These are phyloP conservation scores for Ceratorhiza oryzae-sativae DNA, from an alignment of 1,284 basidiomycete species.

Conservation along the genomic window DNA sequence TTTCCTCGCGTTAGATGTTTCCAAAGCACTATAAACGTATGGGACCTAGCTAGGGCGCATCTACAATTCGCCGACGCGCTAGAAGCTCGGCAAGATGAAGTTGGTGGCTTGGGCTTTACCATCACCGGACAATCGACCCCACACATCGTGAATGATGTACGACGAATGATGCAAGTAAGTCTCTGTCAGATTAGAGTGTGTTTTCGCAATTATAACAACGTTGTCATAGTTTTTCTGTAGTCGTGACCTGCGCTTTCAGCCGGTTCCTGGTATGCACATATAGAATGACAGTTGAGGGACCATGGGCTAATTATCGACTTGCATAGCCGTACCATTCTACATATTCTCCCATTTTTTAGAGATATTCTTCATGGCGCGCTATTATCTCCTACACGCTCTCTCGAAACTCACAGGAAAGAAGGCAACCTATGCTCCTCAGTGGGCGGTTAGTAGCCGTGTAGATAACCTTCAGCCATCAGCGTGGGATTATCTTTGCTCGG, in stretches of 20 bases:
- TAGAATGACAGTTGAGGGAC: background rate
- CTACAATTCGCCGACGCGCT: background rate
- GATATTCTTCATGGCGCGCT: background rate
- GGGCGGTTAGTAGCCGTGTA: background rate
- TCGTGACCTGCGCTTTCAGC: conserved; percentile 1
- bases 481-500: conserved; percentile 12
- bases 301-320: background rate
- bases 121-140: background rate
- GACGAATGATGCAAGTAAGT: conserved; percentile 4
- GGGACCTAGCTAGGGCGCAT: no score
- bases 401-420: conserved; percentile 5
- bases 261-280: background rate
- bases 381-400: background rate
- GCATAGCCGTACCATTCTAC: conserved; percentile 3
- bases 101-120: background rate
- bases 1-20: no score
- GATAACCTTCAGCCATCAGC: conserved; percentile 2
- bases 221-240: background rate
- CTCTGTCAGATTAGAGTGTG: background rate
- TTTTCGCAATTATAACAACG: background rate
- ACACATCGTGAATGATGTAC: background rate
- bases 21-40: no score
- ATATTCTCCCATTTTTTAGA: conserved; percentile 4
- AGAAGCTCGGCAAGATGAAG: background rate
- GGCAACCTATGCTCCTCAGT: conserved; percentile 1